Evolutionary conservation across 2,329 filamentous ascomycete species (phyloP).

Genomic region (Aspergillus cejpii): DNA sequence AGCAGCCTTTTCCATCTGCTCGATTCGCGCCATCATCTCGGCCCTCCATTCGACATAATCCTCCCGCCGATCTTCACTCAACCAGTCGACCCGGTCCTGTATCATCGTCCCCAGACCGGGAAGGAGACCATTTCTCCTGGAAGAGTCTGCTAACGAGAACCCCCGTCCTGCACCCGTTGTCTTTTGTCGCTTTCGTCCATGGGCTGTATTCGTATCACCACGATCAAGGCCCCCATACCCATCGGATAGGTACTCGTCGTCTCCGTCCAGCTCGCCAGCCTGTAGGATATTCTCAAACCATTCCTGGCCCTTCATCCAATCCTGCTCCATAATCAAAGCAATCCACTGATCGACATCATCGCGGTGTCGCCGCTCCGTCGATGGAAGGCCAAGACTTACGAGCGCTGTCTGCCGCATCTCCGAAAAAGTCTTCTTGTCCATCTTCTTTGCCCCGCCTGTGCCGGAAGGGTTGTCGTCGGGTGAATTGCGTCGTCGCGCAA

Average conservation of each 20-base stretch:
- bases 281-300: conserved; percentile 58
- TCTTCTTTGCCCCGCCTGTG: conserved; percentile 22
- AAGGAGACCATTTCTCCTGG: conserved; percentile 33
- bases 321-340: conserved; percentile 46
- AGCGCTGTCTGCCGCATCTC: conserved; percentile 38
- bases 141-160: conserved; percentile 13
- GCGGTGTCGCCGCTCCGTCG: conserved; percentile 39
- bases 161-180: conserved; percentile 8
- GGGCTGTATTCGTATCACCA: conserved; percentile 27
- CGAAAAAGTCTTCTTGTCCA: conserved; percentile 38
- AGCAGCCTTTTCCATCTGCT: conserved; percentile 23
- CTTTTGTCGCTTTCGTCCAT: conserved; percentile 23
- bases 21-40: conserved; percentile 36
- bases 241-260: conserved; percentile 30
- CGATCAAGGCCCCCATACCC: conserved; percentile 31
- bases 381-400: conserved; percentile 30
- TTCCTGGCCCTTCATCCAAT: conserved; percentile 53
- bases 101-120: conserved; percentile 48
- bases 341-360: conserved; percentile 58
- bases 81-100: conserved; percentile 44
- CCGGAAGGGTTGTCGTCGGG: conserved; percentile 1
- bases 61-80: conserved; percentile 40
- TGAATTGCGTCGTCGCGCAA: conserved; percentile 46
- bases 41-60: conserved; percentile 43
- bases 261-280: conserved; percentile 32